Conservation (phyloP, 225 moss, liverwort and hornwort genomes). For the Lunularia cruciata region DNA sequence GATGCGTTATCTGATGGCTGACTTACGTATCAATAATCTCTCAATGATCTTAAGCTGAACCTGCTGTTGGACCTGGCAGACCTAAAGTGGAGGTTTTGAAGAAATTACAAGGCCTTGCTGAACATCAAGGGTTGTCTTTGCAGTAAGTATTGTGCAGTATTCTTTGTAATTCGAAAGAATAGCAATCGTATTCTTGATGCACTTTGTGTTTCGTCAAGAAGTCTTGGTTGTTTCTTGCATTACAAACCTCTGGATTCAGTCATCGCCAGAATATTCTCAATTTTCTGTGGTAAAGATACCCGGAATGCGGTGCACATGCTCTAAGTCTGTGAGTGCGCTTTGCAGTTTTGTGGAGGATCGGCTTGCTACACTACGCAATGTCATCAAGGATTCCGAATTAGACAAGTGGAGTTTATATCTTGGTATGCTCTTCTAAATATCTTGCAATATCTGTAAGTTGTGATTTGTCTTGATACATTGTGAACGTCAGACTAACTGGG, state of each 20-base stretch:
- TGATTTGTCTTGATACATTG: too few relatives aligned
- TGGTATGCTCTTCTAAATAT: conserved; percentile 42
- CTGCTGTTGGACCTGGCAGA: conserved; percentile 34
- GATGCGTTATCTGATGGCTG: background rate
- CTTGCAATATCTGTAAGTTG: background rate
- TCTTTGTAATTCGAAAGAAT: too few relatives aligned
- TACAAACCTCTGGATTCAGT: too few relatives aligned
- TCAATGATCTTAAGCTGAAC: background rate
- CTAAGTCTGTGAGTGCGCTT: too few relatives aligned
- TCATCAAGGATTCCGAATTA: conserved; percentile 73
- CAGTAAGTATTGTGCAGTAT: conserved; percentile 59
- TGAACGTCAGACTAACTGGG: too few relatives aligned
- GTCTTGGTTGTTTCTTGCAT: too few relatives aligned
- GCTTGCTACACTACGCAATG: conserved; percentile 78
- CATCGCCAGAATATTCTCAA: too few relatives aligned
- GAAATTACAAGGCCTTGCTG: conserved; percentile 70
- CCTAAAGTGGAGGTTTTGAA: conserved; percentile 95
- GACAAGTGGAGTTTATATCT: conserved; percentile 89
- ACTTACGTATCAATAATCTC: too few relatives aligned
- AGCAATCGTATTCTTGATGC: too few relatives aligned
- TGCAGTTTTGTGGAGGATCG: conserved; percentile 98
- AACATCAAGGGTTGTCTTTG: conserved; percentile 72
- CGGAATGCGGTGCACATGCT: too few relatives aligned
- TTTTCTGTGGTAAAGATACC: too few relatives aligned
- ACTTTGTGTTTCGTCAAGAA: too few relatives aligned